These are phyloP conservation scores for Pythium chondricola DNA, from an alignment of 352 stramenopile genomes.

Conservation along the genomic window DNA sequence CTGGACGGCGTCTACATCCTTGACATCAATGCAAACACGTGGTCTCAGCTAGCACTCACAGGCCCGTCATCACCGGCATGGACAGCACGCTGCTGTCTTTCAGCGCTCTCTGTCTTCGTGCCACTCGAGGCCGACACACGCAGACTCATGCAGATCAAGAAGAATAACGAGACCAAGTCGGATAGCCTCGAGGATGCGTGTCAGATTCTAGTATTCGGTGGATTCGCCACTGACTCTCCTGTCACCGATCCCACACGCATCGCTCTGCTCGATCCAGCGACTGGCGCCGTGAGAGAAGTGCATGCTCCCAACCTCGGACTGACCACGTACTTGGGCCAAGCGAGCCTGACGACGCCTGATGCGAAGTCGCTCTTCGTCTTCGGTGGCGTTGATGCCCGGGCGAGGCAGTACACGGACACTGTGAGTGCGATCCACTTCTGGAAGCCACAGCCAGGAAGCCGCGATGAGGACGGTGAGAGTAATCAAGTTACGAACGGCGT, in stretches of 20 bases:
- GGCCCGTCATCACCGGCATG: constrained; percentile 7
- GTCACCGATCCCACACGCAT: constrained; percentile 1
- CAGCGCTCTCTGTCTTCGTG: constrained; percentile 9
- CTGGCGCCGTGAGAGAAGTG: constrained; percentile 22
- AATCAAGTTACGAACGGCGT: constrained; percentile 25
- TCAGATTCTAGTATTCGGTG: constrained; percentile 49
- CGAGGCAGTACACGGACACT: constrained; percentile 27
- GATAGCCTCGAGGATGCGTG: too few relatives aligned
- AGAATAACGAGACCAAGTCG: neutral
- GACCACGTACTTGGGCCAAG: constrained; percentile 42
- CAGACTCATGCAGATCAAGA: constrained; percentile 9
- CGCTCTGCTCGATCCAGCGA: constrained; percentile 31
- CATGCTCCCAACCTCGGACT: constrained; percentile 26
- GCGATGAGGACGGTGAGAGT: constrained; percentile 18
- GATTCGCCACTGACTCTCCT: constrained; percentile 29
- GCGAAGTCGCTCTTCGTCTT: constrained; percentile 53
- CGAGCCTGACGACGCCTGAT: constrained; percentile 26
- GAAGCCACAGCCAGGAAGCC: constrained; percentile 32
- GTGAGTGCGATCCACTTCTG: constrained; percentile 56
- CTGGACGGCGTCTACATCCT: constrained; percentile 37
- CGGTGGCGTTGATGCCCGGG: constrained; percentile 29
- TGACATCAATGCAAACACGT: constrained; percentile 41
- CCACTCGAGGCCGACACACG: constrained; percentile 14
- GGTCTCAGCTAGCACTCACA: constrained; percentile 20
- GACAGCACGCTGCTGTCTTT: constrained; percentile 4